Evolutionary conservation across 768 basidiomycete genomes (phyloP).

Genomic region (Boletus subparvulus): DNA sequence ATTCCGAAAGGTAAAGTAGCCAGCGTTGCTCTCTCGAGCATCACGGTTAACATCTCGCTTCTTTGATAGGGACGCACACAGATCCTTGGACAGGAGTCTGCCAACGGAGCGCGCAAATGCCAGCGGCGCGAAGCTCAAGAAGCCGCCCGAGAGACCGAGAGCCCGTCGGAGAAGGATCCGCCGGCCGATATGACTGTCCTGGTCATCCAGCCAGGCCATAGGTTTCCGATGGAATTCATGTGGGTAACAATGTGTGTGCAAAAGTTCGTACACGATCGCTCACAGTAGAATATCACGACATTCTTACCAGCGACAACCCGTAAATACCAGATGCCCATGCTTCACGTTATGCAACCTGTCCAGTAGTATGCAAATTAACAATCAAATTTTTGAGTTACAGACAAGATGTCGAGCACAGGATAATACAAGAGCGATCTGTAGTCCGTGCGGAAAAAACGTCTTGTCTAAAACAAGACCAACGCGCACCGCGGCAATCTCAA

Average conservation of each 20-base stretch:
- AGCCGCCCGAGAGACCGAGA: background rate
- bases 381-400: background rate
- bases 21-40: background rate
- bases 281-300: background rate
- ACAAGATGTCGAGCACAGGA: background rate
- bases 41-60: background rate
- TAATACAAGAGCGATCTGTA: background rate
- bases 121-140: constrained; percentile 23
- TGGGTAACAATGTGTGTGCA: no score
- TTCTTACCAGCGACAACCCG: background rate
- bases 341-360: background rate
- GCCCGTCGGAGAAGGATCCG: background rate
- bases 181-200: background rate
- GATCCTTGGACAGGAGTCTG: constrained; percentile 57
- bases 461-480: background rate
- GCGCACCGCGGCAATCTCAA: background rate
- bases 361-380: background rate
- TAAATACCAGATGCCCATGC: background rate
- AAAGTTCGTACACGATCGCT: background rate
- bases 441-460: background rate
- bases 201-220: background rate
- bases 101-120: constrained; percentile 40
- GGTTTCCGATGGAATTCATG: background rate
- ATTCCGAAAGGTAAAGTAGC: constrained; percentile 46
- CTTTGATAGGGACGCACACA: constrained; percentile 60